phyloP scores from a whole-genome alignment of 345 rosid genomes.

The Citrus trifoliata region DNA sequence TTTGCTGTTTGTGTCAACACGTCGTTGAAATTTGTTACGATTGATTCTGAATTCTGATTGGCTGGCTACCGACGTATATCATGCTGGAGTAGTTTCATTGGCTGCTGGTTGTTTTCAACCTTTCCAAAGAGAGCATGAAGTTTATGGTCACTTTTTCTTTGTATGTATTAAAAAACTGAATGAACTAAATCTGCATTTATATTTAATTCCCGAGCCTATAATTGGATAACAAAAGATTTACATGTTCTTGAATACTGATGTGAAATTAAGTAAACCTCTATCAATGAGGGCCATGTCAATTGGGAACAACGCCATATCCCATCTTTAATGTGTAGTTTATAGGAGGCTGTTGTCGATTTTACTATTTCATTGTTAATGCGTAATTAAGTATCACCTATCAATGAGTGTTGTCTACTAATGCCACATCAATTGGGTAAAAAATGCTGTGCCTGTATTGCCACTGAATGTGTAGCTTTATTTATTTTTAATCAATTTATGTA shows the following conservation, averaged over 20 bases:
- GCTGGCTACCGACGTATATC: background rate
- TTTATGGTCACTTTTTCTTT: background rate
- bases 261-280: background rate
- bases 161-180: background rate
- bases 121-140: background rate
- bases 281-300: background rate
- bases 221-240: background rate
- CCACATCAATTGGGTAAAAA: background rate
- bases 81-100: too few species aligned
- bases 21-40: background rate
- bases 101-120: background rate
- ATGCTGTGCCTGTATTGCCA: too few species aligned
- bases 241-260: background rate
- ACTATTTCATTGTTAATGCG: too few species aligned
- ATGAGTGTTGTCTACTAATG: background rate
- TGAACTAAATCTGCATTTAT: background rate
- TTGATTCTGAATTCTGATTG: background rate
- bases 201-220: background rate
- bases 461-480: too few species aligned
- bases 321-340: too few species aligned
- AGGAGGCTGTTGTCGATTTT: too few species aligned
- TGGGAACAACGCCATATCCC: background rate
- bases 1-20: background rate
- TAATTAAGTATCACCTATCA: background rate
- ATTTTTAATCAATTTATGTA: background rate